Conservation (phyloP, 1,284 basidiomycete genomes). For the Leccinum pachyderme region DNA sequence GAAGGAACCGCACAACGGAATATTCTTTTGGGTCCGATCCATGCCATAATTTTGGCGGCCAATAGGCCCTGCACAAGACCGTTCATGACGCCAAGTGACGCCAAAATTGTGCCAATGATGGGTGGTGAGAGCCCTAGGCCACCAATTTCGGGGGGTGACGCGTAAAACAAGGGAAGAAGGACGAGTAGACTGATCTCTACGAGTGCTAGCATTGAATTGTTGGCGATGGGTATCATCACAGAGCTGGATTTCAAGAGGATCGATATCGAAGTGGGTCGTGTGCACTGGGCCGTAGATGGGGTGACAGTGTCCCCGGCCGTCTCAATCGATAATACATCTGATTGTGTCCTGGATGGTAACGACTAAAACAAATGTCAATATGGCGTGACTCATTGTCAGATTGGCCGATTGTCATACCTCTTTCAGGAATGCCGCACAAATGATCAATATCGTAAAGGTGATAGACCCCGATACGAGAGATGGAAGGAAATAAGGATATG, state of each 20-base stretch:
- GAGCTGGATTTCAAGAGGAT: slow-evolving; percentile 32
- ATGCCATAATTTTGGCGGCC: slow-evolving; percentile 54
- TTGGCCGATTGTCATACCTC: slow-evolving; percentile 40
- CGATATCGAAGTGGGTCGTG: slow-evolving; percentile 38
- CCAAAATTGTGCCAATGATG: slow-evolving; percentile 59
- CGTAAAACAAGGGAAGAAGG: slow-evolving; percentile 65
- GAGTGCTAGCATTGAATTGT: slow-evolving; percentile 64
- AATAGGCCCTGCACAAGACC: slow-evolving; percentile 60
- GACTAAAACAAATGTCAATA: slow-evolving; percentile 17
- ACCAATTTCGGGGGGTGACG: slow-evolving; percentile 62
- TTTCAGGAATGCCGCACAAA: slow-evolving; percentile 55
- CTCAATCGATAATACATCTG: neutral
- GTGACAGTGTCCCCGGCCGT: neutral
- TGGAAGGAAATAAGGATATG: slow-evolving; percentile 57
- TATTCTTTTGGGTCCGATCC: slow-evolving; percentile 53
- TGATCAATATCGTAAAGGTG: slow-evolving; percentile 51
- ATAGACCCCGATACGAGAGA: slow-evolving; percentile 58
- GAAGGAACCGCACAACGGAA: slow-evolving; percentile 51
- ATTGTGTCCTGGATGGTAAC: slow-evolving; percentile 18
- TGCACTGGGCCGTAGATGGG: slow-evolving; percentile 2
- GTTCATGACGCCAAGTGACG: slow-evolving; percentile 57
- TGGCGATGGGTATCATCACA: slow-evolving; percentile 61
- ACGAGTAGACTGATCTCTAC: slow-evolving; percentile 64
- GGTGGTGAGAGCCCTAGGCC: slow-evolving; percentile 63
- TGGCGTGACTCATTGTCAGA: neutral